Base-by-base conservation (phyloP, 257 asterid genomes). In the Nicotiana paniculata region DNA sequence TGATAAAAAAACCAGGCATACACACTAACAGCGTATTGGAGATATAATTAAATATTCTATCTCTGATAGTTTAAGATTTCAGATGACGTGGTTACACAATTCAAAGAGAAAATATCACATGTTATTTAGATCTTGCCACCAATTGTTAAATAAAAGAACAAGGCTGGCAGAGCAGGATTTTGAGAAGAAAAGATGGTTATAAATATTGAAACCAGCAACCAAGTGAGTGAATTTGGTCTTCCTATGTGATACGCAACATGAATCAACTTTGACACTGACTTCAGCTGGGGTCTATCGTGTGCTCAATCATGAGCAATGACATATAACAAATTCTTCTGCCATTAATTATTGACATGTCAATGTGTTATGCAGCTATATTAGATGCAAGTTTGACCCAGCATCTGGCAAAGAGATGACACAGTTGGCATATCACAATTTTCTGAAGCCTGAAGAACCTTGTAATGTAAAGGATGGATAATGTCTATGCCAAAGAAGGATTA, bases 361-460 rank as follows among this genome's bases (percentile, higher is more conserved):
- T 39, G 51, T 55, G 55, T n/a, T 6, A 0, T 33, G 81, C 81
- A 93, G 98, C 81, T 95, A 93, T 63, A 91, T 89, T 80, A 90
- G 97, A 2, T 95, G 97, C 88, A 86, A 92, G 77, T 95, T 92
- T 16, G 94, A 95, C 64, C 89, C 96, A 1, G 89, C 82, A 30
- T 82, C 85, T 18, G 95, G 92, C 76, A 97, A 97, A 81, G 97
- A 92, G 87, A 95, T 95, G 97, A 87, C 90, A 9, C 97, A 89
- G 82, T 67, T 93, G 87, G 98, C 90, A 88, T 88, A 88, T 80
- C 97, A 88, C 88, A 92, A 93, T 88, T 93, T 95, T 88, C 91
- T 93, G 69, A 85, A 89, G 84, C 93, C 91, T 1, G 93, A 90
- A 82, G 93, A 91, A 43, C 78, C 37, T 70, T 70, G 35, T 70